phyloP scores from a whole-genome alignment of 176 grass and related monocot genomes.

The Neostapfia colusana region DNA sequence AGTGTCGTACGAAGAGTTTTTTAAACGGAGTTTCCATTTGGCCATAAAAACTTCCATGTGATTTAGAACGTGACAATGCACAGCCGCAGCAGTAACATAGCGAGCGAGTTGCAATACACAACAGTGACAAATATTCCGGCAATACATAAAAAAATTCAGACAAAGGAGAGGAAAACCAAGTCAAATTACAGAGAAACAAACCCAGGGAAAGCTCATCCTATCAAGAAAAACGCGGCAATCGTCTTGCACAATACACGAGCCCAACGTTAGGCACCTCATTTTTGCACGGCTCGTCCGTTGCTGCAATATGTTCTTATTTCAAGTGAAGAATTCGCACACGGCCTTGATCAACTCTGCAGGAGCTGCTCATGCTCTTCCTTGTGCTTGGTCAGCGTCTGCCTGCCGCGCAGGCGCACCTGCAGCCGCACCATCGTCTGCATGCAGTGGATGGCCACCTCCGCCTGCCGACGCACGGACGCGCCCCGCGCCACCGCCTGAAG shows the following conservation, averaged over 20 bases:
- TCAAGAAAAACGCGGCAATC: background rate
- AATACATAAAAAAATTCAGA: background rate
- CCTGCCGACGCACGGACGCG: conserved; percentile 77
- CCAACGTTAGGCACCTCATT: background rate
- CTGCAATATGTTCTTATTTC: background rate
- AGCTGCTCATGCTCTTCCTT: conserved; percentile 38
- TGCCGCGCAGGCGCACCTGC: conserved; percentile 68
- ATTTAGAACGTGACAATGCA: background rate
- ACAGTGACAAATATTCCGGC: conserved; percentile 8
- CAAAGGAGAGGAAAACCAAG: background rate
- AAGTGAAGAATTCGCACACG: background rate
- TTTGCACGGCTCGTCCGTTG: background rate
- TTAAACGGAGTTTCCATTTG: background rate
- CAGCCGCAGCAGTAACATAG: background rate
- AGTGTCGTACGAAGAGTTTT: background rate
- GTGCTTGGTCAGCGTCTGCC: conserved; percentile 54
- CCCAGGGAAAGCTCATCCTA: background rate
- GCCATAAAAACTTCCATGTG: background rate
- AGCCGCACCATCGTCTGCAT: conserved; percentile 87
- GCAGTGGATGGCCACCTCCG: conserved; percentile 74
- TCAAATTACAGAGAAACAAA: conserved; percentile 9
- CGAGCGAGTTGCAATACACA: background rate
- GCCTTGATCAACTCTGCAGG: conserved; percentile 21
- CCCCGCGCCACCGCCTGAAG: conserved; percentile 91
- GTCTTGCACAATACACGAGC: background rate